phyloP scores from a whole-genome alignment of 768 basidiomycete species.

The Rhizopogon salebrosus region DNA sequence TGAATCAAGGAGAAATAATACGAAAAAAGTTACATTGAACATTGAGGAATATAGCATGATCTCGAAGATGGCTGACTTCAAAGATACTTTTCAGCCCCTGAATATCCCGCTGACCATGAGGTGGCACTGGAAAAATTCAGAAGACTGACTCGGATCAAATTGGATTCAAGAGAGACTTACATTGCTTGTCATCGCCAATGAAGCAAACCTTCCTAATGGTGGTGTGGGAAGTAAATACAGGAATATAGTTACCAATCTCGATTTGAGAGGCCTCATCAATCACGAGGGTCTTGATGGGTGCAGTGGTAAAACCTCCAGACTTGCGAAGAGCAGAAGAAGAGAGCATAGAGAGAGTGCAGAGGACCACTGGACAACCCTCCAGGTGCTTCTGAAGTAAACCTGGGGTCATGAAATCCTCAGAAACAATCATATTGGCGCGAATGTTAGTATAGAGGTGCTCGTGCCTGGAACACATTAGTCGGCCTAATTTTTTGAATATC shows the following conservation, averaged over 20 bases:
- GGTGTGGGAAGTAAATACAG: constrained; percentile 22
- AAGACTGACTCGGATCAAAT: constrained; percentile 23
- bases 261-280: constrained; percentile 69
- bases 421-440: constrained; percentile 45
- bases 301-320: constrained; percentile 16
- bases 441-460: constrained; percentile 65
- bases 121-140: constrained; percentile 58
- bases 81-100: constrained; percentile 68
- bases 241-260: constrained; percentile 51
- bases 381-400: constrained; percentile 27
- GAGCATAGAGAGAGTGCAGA: constrained; percentile 78
- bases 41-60: constrained; percentile 50
- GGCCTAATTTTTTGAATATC: constrained; percentile 3
- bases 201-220: constrained; percentile 51
- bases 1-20: neutral
- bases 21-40: constrained; percentile 58
- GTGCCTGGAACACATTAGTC: constrained; percentile 50
- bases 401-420: constrained; percentile 28
- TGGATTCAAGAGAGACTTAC: constrained; percentile 33
- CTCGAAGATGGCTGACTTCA: constrained; percentile 59
- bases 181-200: constrained; percentile 66
- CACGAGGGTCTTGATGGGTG: constrained; percentile 43
- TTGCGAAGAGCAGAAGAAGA: constrained; percentile 30
- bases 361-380: constrained; percentile 47
- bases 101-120: constrained; percentile 69